A percentile compares a stretch with the other conserved stretches of the same genome.
Evolutionary conservation across 2,329 filamentous ascomycete genomes (phyloP).

Genomic region (Teratosphaeria pseudoeucalypti): DNA sequence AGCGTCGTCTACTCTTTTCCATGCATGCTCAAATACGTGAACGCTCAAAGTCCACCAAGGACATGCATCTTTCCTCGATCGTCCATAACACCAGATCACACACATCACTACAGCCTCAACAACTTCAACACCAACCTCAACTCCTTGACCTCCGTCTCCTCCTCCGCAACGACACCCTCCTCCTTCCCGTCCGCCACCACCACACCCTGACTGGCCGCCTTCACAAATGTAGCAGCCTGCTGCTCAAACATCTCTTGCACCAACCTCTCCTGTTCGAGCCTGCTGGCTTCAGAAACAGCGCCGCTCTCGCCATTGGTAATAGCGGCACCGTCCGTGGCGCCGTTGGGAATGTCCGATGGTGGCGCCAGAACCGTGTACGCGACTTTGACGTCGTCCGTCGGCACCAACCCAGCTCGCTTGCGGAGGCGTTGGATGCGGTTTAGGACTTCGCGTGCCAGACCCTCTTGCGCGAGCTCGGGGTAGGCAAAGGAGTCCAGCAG

Average conservation of each 20-base stretch:
- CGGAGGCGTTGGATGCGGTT: slow-evolving; percentile 83
- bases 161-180: slow-evolving; percentile 57
- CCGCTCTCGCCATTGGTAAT: slow-evolving; percentile 11
- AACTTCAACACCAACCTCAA: slow-evolving; percentile 9
- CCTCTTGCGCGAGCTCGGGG: slow-evolving; percentile 78
- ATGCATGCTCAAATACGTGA: not conserved
- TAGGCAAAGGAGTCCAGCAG: slow-evolving; percentile 78
- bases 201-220: slow-evolving; percentile 25
- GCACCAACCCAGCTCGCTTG: slow-evolving; percentile 83
- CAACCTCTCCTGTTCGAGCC: slow-evolving; percentile 22
- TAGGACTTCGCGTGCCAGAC: slow-evolving; percentile 82
- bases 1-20: not conserved
- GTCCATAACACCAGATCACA: not conserved
- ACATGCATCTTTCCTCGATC: not conserved
- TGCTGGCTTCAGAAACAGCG: slow-evolving; percentile 14
- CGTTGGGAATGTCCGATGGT: slow-evolving; percentile 26
- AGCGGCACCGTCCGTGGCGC: slow-evolving; percentile 30
- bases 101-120: slow-evolving; percentile 3
- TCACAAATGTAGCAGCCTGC: slow-evolving; percentile 25
- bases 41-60: not conserved
- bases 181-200: slow-evolving; percentile 8
- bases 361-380: slow-evolving; percentile 66
- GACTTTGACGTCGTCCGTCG: slow-evolving; percentile 93
- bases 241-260: slow-evolving; percentile 27
- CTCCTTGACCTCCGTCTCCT: slow-evolving; percentile 68